Evolutionary conservation across 352 stramenopile species (phyloP).

Genomic region (Albugo laibachii): DNA sequence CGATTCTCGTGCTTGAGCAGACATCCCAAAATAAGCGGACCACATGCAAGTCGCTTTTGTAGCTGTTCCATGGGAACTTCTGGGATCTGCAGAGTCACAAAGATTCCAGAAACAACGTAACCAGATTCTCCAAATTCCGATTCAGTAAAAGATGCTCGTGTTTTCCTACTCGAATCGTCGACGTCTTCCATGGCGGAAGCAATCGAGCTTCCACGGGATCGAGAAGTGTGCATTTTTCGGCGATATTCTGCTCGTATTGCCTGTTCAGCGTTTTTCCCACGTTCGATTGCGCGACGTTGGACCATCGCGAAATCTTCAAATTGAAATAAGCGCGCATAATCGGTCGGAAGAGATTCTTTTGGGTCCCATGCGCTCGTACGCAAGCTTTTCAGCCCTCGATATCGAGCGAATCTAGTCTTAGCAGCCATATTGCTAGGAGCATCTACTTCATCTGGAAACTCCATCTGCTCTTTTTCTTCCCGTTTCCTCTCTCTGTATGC

Average conservation of each 20-base stretch:
- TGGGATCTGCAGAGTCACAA: constrained; percentile 80
- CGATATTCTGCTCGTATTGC: constrained; percentile 19
- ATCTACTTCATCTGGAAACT: constrained; percentile 93
- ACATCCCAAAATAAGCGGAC: constrained; percentile 53
- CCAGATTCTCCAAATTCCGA: constrained; percentile 49
- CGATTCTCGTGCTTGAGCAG: constrained; percentile 95
- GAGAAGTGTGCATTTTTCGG: constrained; percentile 10
- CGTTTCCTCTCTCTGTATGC: constrained; percentile 65
- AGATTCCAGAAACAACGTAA: constrained; percentile 85
- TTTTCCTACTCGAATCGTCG: constrained; percentile 11
- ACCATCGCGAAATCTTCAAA: constrained; percentile 90
- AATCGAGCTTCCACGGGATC: constrained; percentile 27
- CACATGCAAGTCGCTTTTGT: constrained; percentile 28
- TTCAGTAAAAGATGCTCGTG: constrained; percentile 5
- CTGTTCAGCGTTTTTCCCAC: constrained; percentile 49
- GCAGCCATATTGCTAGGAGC: constrained; percentile 30
- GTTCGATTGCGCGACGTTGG: constrained; percentile 82
- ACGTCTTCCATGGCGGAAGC: constrained; percentile 60
- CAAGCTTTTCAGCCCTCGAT: constrained; percentile 93
- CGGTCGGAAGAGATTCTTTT: constrained; percentile 94
- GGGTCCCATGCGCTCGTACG: constrained; percentile 93
- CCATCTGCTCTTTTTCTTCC: constrained; percentile 82
- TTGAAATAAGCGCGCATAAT: constrained; percentile 95
- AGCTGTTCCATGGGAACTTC: constrained; percentile 36
- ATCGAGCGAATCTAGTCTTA: constrained; percentile 68